Conservation (phyloP, 306 rosid genomes). For the Lathyrus tuberosus region DNA sequence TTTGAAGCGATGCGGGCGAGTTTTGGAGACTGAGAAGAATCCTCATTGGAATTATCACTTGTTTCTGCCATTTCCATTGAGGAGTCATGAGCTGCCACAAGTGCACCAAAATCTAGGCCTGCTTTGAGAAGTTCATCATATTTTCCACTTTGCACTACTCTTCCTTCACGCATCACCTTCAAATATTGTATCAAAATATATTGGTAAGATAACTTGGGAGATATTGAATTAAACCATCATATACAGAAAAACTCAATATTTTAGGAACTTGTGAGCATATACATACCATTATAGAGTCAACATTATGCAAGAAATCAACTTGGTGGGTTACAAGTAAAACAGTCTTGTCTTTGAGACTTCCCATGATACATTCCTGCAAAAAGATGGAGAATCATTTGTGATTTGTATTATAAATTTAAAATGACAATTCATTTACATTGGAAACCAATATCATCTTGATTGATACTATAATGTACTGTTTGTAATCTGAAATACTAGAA, state of each 20-base stretch:
- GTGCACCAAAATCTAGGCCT: constrained; percentile 76
- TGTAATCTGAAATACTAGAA: constrained; percentile 2
- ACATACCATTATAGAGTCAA: constrained; percentile 69
- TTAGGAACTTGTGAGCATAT: constrained; percentile 26
- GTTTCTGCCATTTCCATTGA: constrained; percentile 78
- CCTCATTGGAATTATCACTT: constrained; percentile 36
- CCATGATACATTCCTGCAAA: constrained; percentile 80
- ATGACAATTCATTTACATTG: background rate
- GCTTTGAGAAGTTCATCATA: constrained; percentile 63
- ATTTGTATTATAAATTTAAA: constrained; percentile 12
- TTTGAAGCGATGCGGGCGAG: constrained; percentile 45
- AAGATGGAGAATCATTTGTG: background rate
- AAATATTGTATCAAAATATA: background rate
- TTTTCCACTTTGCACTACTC: constrained; percentile 73
- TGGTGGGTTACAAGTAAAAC: constrained; percentile 86
- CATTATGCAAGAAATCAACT: constrained; percentile 87
- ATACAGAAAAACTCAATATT: background rate
- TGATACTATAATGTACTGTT: background rate
- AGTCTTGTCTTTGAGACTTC: constrained; percentile 74
- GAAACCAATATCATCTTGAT: too few relatives aligned
- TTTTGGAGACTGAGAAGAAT: constrained; percentile 42
- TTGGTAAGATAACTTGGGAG: background rate
- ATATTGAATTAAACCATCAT: constrained; percentile 18
- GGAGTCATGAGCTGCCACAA: constrained; percentile 85
- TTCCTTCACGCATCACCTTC: constrained; percentile 89